Evolutionary conservation across 208 protist genomes (phyloP).

Genomic region (Wallacemonas sp.): DNA sequence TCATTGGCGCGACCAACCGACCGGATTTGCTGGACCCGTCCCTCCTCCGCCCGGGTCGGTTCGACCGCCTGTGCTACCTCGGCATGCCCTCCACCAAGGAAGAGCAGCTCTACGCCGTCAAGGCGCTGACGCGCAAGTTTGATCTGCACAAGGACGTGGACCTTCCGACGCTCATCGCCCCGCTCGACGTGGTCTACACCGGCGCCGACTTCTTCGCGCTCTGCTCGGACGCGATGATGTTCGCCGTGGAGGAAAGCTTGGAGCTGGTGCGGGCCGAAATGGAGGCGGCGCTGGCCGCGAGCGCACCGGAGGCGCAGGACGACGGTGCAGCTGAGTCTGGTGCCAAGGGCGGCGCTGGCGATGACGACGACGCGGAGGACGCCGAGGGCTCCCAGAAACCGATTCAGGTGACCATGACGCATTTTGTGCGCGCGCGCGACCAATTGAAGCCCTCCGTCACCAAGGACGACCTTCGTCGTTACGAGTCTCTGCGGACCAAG

Average conservation of each 20-base stretch:
- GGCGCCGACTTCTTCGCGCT: constrained; percentile 96
- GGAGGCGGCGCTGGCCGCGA: not conserved
- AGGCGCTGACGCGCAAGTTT: constrained; percentile 87
- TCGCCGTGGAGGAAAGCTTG: constrained; percentile 90
- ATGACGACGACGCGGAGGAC: constrained; percentile 2
- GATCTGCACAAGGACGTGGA: constrained; percentile 65
- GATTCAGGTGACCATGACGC: constrained; percentile 67
- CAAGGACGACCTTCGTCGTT: constrained; percentile 64
- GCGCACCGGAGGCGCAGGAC: not conserved
- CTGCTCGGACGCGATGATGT: constrained; percentile 95
- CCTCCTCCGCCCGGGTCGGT: constrained; percentile 92
- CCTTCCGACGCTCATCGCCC: constrained; percentile 55
- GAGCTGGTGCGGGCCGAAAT: constrained; percentile 30
- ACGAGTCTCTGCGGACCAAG: constrained; percentile 71
- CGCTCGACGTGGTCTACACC: constrained; percentile 86
- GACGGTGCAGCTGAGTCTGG: not conserved
- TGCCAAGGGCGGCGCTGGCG: constrained; percentile 19
- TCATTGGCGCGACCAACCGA: constrained; percentile 93
- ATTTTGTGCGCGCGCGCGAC: constrained; percentile 74
- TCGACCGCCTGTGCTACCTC: constrained; percentile 90
- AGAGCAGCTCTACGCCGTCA: constrained; percentile 81
- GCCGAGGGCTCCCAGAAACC: not conserved
- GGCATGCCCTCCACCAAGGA: constrained; percentile 73
- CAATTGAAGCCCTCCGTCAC: constrained; percentile 88
- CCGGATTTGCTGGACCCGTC: constrained; percentile 92